Evolutionary conservation across 2,329 filamentous ascomycete species (phyloP).

Genomic region (Beauveria caledonica): DNA sequence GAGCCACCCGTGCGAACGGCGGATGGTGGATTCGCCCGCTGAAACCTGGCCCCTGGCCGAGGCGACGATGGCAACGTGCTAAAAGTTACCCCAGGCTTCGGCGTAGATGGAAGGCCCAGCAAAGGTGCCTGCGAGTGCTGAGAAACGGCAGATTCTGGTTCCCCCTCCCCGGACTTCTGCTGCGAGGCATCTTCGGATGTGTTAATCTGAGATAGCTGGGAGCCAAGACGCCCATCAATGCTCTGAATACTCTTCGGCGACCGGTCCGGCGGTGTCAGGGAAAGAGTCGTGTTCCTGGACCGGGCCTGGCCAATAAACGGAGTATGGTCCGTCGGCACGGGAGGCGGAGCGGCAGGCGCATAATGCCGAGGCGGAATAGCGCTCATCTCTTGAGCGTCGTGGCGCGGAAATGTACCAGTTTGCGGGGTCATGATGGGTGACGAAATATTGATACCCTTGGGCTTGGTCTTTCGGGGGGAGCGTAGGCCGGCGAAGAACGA

Average conservation of each 20-base stretch:
- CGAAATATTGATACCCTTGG: conserved; percentile 50
- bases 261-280: conserved; percentile 24
- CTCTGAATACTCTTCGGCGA: conserved; percentile 36
- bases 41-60: conserved; percentile 42
- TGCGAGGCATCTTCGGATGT: conserved; percentile 32
- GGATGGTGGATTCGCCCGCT: conserved; percentile 40
- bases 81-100: conserved; percentile 26
- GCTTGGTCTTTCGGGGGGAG: conserved; percentile 48
- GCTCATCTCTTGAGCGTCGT: conserved; percentile 48
- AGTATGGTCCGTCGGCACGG: conserved; percentile 41
- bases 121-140: conserved; percentile 43
- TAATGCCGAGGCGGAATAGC: conserved; percentile 51
- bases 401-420: conserved; percentile 50
- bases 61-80: conserved; percentile 41
- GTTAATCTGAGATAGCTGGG: conserved; percentile 24
- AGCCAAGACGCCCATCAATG: conserved; percentile 49
- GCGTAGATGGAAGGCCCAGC: conserved; percentile 42
- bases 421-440: conserved; percentile 58
- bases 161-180: conserved; percentile 31
- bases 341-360: conserved; percentile 47
- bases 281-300: conserved; percentile 17
- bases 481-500: conserved; percentile 54
- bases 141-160: conserved; percentile 45
- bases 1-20: conserved; percentile 49
- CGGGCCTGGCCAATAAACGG: conserved; percentile 23